Evolutionary conservation across 2,329 filamentous ascomycete species (phyloP).

Genomic region (Aspergillus glaucus): DNA sequence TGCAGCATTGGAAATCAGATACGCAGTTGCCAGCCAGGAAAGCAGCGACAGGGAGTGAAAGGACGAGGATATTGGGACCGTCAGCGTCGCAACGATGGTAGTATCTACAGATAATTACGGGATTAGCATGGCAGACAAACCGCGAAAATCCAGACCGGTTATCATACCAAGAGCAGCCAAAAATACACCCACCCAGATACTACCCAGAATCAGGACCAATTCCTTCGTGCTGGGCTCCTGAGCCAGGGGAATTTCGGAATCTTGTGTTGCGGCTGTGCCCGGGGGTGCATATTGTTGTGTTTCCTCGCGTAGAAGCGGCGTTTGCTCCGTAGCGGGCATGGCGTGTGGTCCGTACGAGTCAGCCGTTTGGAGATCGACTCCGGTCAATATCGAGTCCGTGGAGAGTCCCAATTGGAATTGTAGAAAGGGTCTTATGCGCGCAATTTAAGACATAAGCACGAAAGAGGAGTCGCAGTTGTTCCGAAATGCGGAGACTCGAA

Average conservation of each 20-base stretch:
- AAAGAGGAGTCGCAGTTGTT: no score
- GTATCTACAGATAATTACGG: slow-evolving; percentile 47
- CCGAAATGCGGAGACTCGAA: no score
- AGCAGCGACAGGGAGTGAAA: slow-evolving; percentile 76
- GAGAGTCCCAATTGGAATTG: no score
- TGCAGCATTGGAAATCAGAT: slow-evolving; percentile 81
- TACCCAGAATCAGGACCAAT: slow-evolving; percentile 44
- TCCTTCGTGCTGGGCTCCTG: slow-evolving; percentile 44
- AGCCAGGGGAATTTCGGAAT: slow-evolving; percentile 17
- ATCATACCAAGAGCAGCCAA: slow-evolving; percentile 48
- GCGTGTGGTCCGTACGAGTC: not conserved
- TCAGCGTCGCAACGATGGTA: slow-evolving; percentile 79
- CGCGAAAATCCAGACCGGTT: not conserved
- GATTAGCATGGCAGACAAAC: slow-evolving; percentile 1
- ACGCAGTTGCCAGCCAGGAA: slow-evolving; percentile 82
- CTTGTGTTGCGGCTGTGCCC: slow-evolving; percentile 6
- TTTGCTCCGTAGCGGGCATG: slow-evolving; percentile 22
- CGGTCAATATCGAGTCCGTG: no score
- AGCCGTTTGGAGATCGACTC: no score
- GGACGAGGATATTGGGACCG: slow-evolving; percentile 73
- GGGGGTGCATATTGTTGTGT: slow-evolving; percentile 6
- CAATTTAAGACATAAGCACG: no score
- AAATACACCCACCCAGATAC: slow-evolving; percentile 50
- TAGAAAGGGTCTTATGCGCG: no score
- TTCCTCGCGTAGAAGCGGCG: slow-evolving; percentile 23